phyloP scores from a whole-genome alignment of 495 filamentous ascomycete genomes.

The Neurospora sp. region DNA sequence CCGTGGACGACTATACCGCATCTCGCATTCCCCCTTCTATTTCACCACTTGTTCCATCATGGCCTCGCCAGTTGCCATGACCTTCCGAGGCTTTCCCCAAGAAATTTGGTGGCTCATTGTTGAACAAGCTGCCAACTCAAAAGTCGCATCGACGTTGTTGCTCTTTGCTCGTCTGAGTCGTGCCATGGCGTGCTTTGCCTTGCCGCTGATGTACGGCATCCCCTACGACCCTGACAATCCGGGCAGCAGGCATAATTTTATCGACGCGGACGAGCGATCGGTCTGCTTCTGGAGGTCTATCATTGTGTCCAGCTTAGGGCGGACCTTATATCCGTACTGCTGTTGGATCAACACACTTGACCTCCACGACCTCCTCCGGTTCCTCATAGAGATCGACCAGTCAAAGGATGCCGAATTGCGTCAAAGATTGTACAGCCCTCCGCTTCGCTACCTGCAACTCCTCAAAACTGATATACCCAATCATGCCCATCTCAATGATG shows the following conservation, averaged over 20 bases:
- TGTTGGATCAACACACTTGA: constrained; percentile 55
- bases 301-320: constrained; percentile 52
- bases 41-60: neutral
- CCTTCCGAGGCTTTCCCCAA: constrained; percentile 31
- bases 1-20: neutral
- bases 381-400: constrained; percentile 15
- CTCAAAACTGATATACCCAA: neutral
- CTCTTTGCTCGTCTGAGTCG: constrained; percentile 41
- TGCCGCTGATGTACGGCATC: constrained; percentile 51
- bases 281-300: constrained; percentile 60
- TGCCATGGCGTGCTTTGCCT: constrained; percentile 43
- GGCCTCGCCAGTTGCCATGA: neutral
- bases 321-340: constrained; percentile 60
- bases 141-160: constrained; percentile 49
- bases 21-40: neutral
- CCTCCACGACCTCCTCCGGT: constrained; percentile 46
- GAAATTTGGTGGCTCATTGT: constrained; percentile 54
- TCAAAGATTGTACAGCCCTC: constrained; percentile 40
- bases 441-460: constrained; percentile 30
- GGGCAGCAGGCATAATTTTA: constrained; percentile 3
- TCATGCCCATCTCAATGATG: neutral
- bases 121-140: constrained; percentile 39
- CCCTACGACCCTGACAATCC: constrained; percentile 17
- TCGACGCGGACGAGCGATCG: constrained; percentile 32
- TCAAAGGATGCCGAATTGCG: constrained; percentile 12